Evolutionary conservation across 2,329 filamentous ascomycete species (phyloP).

Genomic region (Corinectria fuckeliana): DNA sequence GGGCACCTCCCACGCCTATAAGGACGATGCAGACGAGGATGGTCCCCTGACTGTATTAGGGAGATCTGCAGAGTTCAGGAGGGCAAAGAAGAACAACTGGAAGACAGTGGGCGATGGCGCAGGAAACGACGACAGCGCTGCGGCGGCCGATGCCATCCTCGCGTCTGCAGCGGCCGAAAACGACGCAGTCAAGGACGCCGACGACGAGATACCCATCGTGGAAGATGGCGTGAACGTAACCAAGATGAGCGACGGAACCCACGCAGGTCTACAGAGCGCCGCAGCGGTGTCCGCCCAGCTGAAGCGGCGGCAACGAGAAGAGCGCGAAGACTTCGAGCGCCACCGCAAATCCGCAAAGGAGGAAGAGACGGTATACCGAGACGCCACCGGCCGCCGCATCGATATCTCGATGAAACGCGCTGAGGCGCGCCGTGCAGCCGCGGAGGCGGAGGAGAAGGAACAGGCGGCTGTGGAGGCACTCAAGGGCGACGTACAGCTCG

Average conservation of each 20-base stretch:
- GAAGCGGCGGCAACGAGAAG: conserved; percentile 69
- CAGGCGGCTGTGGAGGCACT: conserved; percentile 71
- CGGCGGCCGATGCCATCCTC: conserved; percentile 79
- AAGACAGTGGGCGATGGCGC: conserved; percentile 65
- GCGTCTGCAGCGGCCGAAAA: conserved; percentile 73
- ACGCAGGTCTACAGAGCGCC: conserved; percentile 86
- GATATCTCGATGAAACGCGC: conserved; percentile 91
- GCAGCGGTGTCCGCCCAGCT: conserved; percentile 76
- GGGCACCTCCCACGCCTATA: conserved; percentile 45
- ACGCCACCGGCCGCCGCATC: conserved; percentile 92
- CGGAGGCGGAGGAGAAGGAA: conserved; percentile 76
- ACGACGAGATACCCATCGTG: conserved; percentile 57
- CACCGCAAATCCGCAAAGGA: conserved; percentile 54
- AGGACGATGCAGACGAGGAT: conserved; percentile 63
- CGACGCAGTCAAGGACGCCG: conserved; percentile 55
- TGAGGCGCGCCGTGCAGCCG: conserved; percentile 72
- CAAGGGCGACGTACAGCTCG: conserved; percentile 84
- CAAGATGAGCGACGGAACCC: conserved; percentile 86
- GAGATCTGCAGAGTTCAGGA: conserved; percentile 69
- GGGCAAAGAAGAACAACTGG: conserved; percentile 81
- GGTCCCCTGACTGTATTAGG: conserved; percentile 56
- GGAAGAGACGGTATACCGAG: conserved; percentile 90
- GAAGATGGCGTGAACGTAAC: conserved; percentile 55
- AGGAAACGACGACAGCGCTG: conserved; percentile 55
- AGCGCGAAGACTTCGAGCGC: conserved; percentile 59